A percentile compares a stretch with the other conserved stretches of the same genome.
These are phyloP conservation scores for Craspedostauros australis DNA, from an alignment of 108 stramenopile species.

Conservation along the genomic window DNA sequence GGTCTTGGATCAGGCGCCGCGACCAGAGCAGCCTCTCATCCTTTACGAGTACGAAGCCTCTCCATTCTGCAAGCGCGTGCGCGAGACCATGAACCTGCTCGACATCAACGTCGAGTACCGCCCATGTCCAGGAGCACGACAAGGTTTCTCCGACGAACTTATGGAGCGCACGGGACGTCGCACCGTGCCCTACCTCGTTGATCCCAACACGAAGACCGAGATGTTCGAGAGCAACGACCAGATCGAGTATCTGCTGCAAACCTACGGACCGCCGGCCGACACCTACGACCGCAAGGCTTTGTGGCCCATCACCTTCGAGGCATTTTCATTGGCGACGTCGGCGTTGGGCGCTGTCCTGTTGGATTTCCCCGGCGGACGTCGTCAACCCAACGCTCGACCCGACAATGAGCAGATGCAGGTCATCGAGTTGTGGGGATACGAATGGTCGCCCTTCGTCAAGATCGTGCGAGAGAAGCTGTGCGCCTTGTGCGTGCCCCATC, in stretches of 20 bases:
- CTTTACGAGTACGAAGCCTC: constrained; percentile 87
- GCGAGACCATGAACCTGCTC: constrained; percentile 79
- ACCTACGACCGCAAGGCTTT: constrained; percentile 53
- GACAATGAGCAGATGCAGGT: constrained; percentile 73
- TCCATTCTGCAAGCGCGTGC: constrained; percentile 81
- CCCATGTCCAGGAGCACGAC: constrained; percentile 58
- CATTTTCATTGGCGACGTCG: constrained; percentile 50
- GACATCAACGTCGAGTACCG: constrained; percentile 75
- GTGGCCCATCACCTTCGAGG: constrained; percentile 57
- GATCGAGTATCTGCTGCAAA: constrained; percentile 71
- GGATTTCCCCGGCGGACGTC: constrained; percentile 40
- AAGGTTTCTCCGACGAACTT: constrained; percentile 40
- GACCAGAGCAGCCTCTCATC: constrained; percentile 61
- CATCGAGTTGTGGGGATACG: constrained; percentile 82
- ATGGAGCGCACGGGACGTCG: constrained; percentile 35
- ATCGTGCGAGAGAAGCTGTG: constrained; percentile 70
- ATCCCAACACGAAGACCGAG: constrained; percentile 64
- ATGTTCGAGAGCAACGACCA: constrained; percentile 77
- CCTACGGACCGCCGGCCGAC: constrained; percentile 64
- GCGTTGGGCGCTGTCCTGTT: constrained; percentile 38
- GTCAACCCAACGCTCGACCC: constrained; percentile 50
- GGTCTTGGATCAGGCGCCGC: constrained; percentile 35
- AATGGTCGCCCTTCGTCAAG: constrained; percentile 75
- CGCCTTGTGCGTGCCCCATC: constrained; percentile 72
- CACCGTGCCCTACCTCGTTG: constrained; percentile 71